Percentiles rank a stretch among this genome's conserved stretches.
Conservation (phyloP, 257 asterid species). For the Agastache rugosa region DNA sequence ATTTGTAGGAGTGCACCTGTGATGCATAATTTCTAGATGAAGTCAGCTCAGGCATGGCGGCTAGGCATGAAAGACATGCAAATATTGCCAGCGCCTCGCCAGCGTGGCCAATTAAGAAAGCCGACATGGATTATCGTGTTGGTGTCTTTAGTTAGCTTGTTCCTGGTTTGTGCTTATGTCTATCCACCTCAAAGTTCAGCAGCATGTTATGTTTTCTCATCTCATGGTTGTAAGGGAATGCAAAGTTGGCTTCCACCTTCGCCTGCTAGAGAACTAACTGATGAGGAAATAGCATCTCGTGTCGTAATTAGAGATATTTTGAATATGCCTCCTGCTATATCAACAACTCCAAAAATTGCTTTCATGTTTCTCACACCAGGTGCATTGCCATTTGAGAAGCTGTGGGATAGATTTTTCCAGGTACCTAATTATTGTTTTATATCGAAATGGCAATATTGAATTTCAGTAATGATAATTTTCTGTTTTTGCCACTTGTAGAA, state of each 20-base stretch:
- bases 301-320: conserved; percentile 86
- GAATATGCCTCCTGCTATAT: conserved; percentile 53
- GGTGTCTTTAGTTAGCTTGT: conserved; percentile 87
- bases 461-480: conserved; percentile 14
- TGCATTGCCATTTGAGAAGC: conserved; percentile 94
- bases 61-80: conserved; percentile 83
- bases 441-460: neutral
- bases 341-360: conserved; percentile 79
- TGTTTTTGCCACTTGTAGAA: conserved; percentile 26
- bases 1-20: conserved; percentile 41
- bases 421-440: conserved; percentile 41
- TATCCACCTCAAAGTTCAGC: conserved; percentile 87
- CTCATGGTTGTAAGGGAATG: conserved; percentile 74
- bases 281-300: conserved; percentile 85
- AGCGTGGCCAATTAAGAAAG: conserved; percentile 81
- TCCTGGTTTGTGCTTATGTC: conserved; percentile 84
- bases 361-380: conserved; percentile 95
- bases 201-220: conserved; percentile 86
- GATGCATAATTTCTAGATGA: conserved; percentile 76
- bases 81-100: conserved; percentile 80
- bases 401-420: conserved; percentile 98
- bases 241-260: conserved; percentile 87
- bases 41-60: conserved; percentile 87
- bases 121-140: conserved; percentile 92
- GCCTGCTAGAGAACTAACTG: conserved; percentile 79